Evolutionary conservation across 495 filamentous ascomycete species (phyloP).

Genomic region (Poronia punctata): DNA sequence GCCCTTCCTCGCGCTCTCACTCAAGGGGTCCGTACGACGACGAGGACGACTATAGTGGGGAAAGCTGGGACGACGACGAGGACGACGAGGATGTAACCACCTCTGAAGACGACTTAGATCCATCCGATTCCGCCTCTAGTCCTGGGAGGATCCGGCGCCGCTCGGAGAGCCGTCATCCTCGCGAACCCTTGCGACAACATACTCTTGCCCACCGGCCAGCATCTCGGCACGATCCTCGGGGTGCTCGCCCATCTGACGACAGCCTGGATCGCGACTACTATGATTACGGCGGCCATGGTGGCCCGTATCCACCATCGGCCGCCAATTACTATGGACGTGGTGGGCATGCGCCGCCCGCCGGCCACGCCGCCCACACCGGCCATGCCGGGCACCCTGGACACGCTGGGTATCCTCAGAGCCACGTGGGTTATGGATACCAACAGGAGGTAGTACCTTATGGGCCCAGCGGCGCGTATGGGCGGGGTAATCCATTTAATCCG

Average conservation of each 20-base stretch:
- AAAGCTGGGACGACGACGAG: constrained; percentile 42
- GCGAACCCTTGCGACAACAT: constrained; percentile 31
- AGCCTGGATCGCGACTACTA: constrained; percentile 42
- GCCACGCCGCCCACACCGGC: too few species aligned
- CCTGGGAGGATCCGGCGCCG: constrained; percentile 33
- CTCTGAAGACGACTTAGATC: constrained; percentile 59
- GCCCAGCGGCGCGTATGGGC: constrained; percentile 21
- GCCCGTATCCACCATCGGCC: constrained; percentile 22
- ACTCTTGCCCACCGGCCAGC: constrained; percentile 31
- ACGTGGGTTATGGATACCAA: constrained; percentile 27
- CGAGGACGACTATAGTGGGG: constrained; percentile 25
- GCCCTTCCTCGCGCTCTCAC: background rate
- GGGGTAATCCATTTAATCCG: constrained; percentile 41
- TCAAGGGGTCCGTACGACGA: constrained; percentile 19
- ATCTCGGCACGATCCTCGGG: constrained; percentile 28
- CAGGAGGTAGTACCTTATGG: constrained; percentile 40
- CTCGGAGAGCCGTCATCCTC: constrained; percentile 21
- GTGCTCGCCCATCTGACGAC: constrained; percentile 35
- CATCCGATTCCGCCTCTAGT: constrained; percentile 74
- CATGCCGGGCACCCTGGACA: too few species aligned
- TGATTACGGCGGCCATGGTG: constrained; percentile 26
- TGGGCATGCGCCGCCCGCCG: constrained; percentile 11
- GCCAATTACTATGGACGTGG: constrained; percentile 31
- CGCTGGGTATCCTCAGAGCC: constrained; percentile 34
- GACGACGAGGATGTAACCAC: constrained; percentile 36